Conservation (phyloP, 106 monocot species). For the Dendrobium catenatum region DNA sequence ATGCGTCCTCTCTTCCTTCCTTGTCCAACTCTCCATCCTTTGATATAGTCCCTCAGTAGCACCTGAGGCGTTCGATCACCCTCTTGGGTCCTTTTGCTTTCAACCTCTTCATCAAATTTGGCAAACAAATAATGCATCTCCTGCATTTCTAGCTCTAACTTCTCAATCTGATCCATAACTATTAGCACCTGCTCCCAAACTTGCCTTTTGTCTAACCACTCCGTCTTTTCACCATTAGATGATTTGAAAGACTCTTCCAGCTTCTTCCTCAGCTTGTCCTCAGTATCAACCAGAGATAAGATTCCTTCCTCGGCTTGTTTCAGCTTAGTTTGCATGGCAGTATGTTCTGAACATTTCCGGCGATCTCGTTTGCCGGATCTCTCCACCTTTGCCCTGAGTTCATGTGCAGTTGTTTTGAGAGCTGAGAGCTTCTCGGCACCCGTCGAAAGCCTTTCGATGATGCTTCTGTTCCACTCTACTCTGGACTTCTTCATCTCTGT, state of each 20-base stretch:
- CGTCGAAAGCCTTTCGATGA: conserved; percentile 41
- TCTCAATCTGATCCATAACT: conserved; percentile 66
- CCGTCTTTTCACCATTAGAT: conserved; percentile 9
- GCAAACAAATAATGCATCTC: conserved; percentile 56
- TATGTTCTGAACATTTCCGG: conserved; percentile 25
- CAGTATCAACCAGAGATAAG: conserved; percentile 31
- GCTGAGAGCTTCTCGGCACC: conserved; percentile 48
- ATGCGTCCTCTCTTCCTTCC: conserved; percentile 12
- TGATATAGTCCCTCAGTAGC: conserved; percentile 20
- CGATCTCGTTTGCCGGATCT: conserved; percentile 25
- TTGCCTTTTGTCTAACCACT: conserved; percentile 18
- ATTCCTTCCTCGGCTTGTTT: conserved; percentile 57
- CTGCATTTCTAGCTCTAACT: conserved; percentile 70
- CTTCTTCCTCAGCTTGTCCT: conserved; percentile 39
- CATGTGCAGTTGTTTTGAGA: conserved; percentile 33
- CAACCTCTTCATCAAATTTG: conserved; percentile 56
- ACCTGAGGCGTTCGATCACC: conserved; percentile 6
- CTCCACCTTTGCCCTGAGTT: conserved; percentile 52
- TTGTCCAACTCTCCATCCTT: neutral
- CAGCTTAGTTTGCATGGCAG: conserved; percentile 37
- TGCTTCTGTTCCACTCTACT: conserved; percentile 44
- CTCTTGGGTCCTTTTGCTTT: conserved; percentile 5
- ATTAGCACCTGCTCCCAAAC: conserved; percentile 40
- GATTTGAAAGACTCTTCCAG: conserved; percentile 28
- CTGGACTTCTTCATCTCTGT: conserved; percentile 18